Conservation (phyloP, 768 basidiomycete species). For the Steccherinum ochraceum region DNA sequence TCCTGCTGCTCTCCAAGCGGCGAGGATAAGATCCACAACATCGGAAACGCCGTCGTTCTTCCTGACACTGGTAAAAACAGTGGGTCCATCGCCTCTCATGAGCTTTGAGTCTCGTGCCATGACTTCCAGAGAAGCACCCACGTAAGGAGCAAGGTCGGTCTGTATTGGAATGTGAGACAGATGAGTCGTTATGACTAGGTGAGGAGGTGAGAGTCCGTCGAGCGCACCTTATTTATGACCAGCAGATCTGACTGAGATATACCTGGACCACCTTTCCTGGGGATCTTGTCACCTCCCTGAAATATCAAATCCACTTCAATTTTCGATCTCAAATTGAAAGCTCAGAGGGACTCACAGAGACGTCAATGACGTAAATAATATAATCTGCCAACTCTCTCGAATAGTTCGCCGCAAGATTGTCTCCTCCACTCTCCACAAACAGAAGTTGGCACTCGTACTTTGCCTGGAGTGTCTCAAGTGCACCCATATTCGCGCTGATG, state of each 20-base stretch:
- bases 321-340: background rate
- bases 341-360: slow-evolving; percentile 54
- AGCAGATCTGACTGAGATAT: slow-evolving; percentile 94
- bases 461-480: slow-evolving; percentile 89
- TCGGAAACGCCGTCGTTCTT: slow-evolving; percentile 75
- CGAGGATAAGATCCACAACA: slow-evolving; percentile 72
- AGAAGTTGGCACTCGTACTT: slow-evolving; percentile 87
- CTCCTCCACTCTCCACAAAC: slow-evolving; percentile 94
- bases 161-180: slow-evolving; percentile 30
- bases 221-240: slow-evolving; percentile 84
- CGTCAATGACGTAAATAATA: slow-evolving; percentile 91
- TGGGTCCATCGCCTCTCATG: slow-evolving; percentile 95
- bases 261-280: slow-evolving; percentile 95
- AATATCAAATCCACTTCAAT: background rate
- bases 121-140: slow-evolving; percentile 87
- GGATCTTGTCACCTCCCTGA: slow-evolving; percentile 98
- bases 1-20: slow-evolving; percentile 84
- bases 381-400: slow-evolving; percentile 95
- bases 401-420: slow-evolving; percentile 96
- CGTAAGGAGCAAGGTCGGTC: slow-evolving; percentile 91
- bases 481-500: slow-evolving; percentile 95
- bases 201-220: slow-evolving; percentile 32
- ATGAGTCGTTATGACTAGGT: too few relatives aligned
- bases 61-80: slow-evolving; percentile 83
- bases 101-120: slow-evolving; percentile 91